Conservation (phyloP, 768 basidiomycete species). For the Lactarius hengduanensis region DNA sequence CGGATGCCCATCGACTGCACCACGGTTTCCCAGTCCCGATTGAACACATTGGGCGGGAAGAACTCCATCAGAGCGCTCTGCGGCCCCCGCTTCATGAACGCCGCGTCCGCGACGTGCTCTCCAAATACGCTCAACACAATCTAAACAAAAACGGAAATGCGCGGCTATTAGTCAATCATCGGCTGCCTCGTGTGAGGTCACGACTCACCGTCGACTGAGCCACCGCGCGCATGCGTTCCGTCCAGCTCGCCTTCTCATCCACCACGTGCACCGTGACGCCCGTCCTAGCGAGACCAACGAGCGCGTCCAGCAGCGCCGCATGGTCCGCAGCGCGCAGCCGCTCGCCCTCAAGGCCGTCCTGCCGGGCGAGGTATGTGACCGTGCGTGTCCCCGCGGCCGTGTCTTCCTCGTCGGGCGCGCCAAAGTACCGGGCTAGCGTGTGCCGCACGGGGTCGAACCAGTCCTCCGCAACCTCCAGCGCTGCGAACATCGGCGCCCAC, state of each 20-base stretch:
- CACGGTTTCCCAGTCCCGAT: constrained; percentile 25
- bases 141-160: constrained; percentile 3
- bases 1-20: constrained; percentile 25
- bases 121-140: constrained; percentile 24
- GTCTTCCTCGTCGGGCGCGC: constrained; percentile 23
- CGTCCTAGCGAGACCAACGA: constrained; percentile 46
- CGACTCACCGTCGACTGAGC: constrained; percentile 24
- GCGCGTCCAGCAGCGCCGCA: constrained; percentile 53
- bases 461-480: constrained; percentile 41
- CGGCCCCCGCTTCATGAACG: constrained; percentile 22
- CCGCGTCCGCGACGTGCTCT: constrained; percentile 22
- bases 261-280: constrained; percentile 22
- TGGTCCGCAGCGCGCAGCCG: constrained; percentile 59
- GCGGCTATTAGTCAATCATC: not conserved
- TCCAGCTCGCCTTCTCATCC: constrained; percentile 23
- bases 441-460: constrained; percentile 44
- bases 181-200: not conserved
- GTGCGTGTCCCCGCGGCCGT: constrained; percentile 40
- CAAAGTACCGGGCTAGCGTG: constrained; percentile 46
- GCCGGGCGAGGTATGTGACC: constrained; percentile 68
- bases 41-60: constrained; percentile 23
- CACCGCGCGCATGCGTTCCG: constrained; percentile 26
- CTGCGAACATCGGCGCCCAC: constrained; percentile 38
- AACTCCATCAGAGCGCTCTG: constrained; percentile 26
- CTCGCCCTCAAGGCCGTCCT: constrained; percentile 47